Percentiles rank a stretch among this genome's conserved stretches.
phyloP scores from a whole-genome alignment of 2,329 filamentous ascomycete genomes.

The Fusarium protoensiforme region DNA sequence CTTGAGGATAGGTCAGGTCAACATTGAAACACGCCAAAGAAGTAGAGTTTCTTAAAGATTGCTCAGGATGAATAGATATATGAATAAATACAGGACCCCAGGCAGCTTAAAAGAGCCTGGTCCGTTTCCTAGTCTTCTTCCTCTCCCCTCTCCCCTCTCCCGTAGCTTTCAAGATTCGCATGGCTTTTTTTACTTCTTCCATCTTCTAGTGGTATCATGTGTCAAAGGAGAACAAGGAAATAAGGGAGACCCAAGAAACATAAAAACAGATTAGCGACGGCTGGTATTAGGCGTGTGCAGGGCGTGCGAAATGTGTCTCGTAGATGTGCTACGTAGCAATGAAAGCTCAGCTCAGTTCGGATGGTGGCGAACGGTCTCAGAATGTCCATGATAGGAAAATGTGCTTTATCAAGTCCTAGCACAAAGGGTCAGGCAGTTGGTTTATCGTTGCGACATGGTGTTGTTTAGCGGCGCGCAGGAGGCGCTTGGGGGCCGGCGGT shows the following conservation, averaged over 20 bases:
- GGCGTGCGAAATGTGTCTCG: constrained; percentile 35
- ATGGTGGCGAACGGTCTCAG: constrained; percentile 24
- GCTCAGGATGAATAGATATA: constrained; percentile 25
- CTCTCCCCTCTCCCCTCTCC: constrained; percentile 19
- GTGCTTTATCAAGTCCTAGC: constrained; percentile 9
- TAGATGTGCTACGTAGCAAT: constrained; percentile 34
- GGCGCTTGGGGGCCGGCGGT: constrained; percentile 49
- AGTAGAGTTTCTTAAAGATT: constrained; percentile 11
- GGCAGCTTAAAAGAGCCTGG: constrained; percentile 10
- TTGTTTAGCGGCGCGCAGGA: constrained; percentile 31
- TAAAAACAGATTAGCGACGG: constrained; percentile 36
- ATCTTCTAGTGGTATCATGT: constrained; percentile 47
- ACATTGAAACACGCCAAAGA: neutral
- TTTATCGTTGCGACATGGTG: neutral
- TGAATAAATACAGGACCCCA: constrained; percentile 34
- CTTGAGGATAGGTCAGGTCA: neutral
- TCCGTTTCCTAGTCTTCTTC: constrained; percentile 10
- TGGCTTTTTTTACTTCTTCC: constrained; percentile 39
- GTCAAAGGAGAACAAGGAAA: constrained; percentile 33
- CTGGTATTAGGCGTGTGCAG: constrained; percentile 41
- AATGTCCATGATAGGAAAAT: constrained; percentile 18
- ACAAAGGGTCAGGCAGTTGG: neutral
- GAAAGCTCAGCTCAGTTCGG: constrained; percentile 23
- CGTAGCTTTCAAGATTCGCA: constrained; percentile 32
- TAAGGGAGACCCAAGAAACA: constrained; percentile 31